A percentile compares a stretch with the other conserved stretches of the same genome.
These are phyloP conservation scores for Aspergillus viridinutans DNA, from an alignment of 2,329 filamentous ascomycete species.

Conservation along the genomic window DNA sequence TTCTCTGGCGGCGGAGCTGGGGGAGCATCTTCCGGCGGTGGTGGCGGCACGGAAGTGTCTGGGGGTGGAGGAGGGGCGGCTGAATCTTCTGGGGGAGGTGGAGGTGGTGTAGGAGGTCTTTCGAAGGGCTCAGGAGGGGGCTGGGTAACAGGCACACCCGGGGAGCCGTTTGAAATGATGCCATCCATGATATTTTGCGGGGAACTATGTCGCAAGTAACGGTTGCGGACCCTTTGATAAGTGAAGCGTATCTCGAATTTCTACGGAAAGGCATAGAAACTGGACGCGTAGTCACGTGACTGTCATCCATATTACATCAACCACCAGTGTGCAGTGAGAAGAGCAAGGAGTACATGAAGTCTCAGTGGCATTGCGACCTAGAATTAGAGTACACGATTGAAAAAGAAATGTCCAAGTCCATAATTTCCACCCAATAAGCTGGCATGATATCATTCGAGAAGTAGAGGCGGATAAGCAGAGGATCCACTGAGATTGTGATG, in stretches of 20 bases:
- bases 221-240: neutral
- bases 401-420: conserved; percentile 21
- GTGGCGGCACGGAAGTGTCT: conserved; percentile 36
- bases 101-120: conserved; percentile 39
- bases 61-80: conserved; percentile 41
- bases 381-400: conserved; percentile 27
- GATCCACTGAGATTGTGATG: neutral
- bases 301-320: neutral
- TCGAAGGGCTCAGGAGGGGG: conserved; percentile 36
- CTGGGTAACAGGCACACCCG: conserved; percentile 21
- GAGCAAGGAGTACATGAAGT: neutral
- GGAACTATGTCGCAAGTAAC: neutral
- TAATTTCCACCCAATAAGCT: conserved; percentile 19
- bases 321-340: neutral
- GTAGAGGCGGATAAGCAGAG: conserved; percentile 6
- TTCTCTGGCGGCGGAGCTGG: conserved; percentile 43
- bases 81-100: conserved; percentile 34
- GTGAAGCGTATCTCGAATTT: conserved; percentile 22
- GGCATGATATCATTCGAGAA: conserved; percentile 18
- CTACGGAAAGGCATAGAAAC: conserved; percentile 18
- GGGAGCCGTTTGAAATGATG: conserved; percentile 26
- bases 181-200: conserved; percentile 28
- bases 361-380: conserved; percentile 15
- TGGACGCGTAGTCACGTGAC: conserved; percentile 24
- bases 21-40: conserved; percentile 39